These are phyloP conservation scores for Maudiozyma humilis DNA, from an alignment of 1,139 yeast genomes.

Conservation along the genomic window DNA sequence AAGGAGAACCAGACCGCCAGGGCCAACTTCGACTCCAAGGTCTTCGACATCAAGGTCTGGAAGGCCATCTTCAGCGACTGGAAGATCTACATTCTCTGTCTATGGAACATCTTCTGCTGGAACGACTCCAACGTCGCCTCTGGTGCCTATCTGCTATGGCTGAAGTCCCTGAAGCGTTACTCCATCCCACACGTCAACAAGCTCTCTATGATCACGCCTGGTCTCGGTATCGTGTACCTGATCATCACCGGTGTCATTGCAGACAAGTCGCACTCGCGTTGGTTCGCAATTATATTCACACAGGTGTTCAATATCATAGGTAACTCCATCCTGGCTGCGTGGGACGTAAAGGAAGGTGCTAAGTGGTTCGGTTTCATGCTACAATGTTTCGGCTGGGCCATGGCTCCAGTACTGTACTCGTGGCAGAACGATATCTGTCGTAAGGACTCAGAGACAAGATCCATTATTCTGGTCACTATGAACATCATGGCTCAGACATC, in stretches of 20 bases:
- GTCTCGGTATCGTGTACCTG: constrained; percentile 44
- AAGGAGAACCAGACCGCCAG: constrained; percentile 34
- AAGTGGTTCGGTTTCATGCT: constrained; percentile 43
- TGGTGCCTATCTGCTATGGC: constrained; percentile 50
- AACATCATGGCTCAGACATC: constrained; percentile 36
- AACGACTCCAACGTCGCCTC: constrained; percentile 44
- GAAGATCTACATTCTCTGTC: constrained; percentile 45
- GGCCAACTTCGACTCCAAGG: constrained; percentile 22
- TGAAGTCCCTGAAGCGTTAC: constrained; percentile 39
- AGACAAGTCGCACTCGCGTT: constrained; percentile 47
- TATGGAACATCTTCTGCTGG: constrained; percentile 59
- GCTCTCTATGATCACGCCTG: constrained; percentile 42
- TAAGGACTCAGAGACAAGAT: constrained; percentile 35
- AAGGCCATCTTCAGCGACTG: constrained; percentile 44
- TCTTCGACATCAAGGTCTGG: constrained; percentile 39
- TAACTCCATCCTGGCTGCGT: constrained; percentile 38
- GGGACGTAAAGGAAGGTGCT: constrained; percentile 40
- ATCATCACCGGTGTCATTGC: constrained; percentile 39
- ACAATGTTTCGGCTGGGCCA: constrained; percentile 40
- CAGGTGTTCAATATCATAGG: constrained; percentile 43
- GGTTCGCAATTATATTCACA: constrained; percentile 49
- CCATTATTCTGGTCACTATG: constrained; percentile 35
- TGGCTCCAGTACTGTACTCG: constrained; percentile 36
- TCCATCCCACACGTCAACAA: constrained; percentile 36
- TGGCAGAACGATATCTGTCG: constrained; percentile 38